Percentiles rank a stretch among this genome's conserved stretches.
phyloP scores from a whole-genome alignment of 306 rosid species.

The Dalbergia oliveri region DNA sequence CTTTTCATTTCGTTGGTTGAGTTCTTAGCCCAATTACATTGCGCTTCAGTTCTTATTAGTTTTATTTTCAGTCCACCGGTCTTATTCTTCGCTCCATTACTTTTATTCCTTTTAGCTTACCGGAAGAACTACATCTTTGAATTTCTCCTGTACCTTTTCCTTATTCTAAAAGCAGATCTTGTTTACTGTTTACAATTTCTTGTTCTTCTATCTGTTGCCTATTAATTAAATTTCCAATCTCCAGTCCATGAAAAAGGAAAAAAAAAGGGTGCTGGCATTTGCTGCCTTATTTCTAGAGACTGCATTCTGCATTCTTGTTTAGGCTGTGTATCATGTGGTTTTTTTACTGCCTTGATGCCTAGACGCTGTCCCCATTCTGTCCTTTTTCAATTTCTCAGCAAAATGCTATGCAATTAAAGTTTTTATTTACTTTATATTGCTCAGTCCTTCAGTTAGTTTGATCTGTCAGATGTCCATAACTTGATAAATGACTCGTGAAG shows the following conservation, averaged over 20 bases:
- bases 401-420: conserved; percentile 20
- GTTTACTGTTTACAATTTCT: conserved; percentile 34
- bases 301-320: conserved; percentile 37
- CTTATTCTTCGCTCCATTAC: conserved; percentile 45
- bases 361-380: neutral
- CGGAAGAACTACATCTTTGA: conserved; percentile 34
- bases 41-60: conserved; percentile 41
- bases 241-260: conserved; percentile 3
- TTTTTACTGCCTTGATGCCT: neutral
- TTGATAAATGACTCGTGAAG: conserved; percentile 24
- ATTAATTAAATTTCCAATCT: conserved; percentile 38
- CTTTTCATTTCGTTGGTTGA: conserved; percentile 53
- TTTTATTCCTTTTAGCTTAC: conserved; percentile 38
- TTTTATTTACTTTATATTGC: conserved; percentile 44
- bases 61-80: conserved; percentile 39
- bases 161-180: conserved; percentile 34
- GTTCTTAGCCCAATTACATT: conserved; percentile 59
- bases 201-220: conserved; percentile 39
- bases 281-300: conserved; percentile 35
- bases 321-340: conserved; percentile 5
- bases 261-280: conserved; percentile 12
- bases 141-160: conserved; percentile 41
- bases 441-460: conserved; percentile 8
- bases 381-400: conserved; percentile 19
- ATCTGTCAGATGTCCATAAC: conserved; percentile 10